A percentile compares a stretch with the other conserved stretches of the same genome.
These are phyloP conservation scores for Celoporthe dispersa DNA, from an alignment of 2,329 filamentous ascomycete genomes.

Conservation along the genomic window DNA sequence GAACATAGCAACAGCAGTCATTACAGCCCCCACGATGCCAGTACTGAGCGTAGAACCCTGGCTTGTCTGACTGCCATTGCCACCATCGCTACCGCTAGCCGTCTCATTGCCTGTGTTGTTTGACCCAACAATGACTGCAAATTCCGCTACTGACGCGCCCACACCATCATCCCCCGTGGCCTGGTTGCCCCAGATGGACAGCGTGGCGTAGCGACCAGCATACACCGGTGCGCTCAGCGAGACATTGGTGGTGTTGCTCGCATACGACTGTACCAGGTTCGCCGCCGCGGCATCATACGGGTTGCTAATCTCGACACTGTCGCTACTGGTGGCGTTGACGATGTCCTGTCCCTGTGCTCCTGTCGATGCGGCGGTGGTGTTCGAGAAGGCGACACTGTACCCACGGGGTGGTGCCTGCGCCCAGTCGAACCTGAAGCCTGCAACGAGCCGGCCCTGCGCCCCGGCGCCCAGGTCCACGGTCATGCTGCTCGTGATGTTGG, in stretches of 20 bases:
- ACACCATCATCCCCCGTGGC: slow-evolving; percentile 20
- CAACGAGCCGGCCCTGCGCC: slow-evolving; percentile 15
- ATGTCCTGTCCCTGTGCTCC: not conserved
- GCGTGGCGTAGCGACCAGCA: slow-evolving; percentile 23
- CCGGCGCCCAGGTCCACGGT: slow-evolving; percentile 24
- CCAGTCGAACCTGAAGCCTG: slow-evolving; percentile 27
- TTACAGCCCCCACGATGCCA: not conserved
- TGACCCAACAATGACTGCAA: slow-evolving; percentile 21
- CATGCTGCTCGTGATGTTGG: slow-evolving; percentile 24
- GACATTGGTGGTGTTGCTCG: slow-evolving; percentile 29
- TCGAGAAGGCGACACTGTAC: slow-evolving; percentile 26
- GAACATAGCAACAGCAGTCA: not conserved
- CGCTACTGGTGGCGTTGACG: slow-evolving; percentile 13
- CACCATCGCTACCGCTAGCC: not conserved
- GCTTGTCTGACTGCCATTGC: not conserved
- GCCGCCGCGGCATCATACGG: slow-evolving; percentile 14
- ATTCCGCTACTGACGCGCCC: slow-evolving; percentile 26
- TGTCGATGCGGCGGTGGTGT: not conserved
- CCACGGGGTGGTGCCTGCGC: slow-evolving; percentile 25
- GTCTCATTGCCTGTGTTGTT: not conserved
- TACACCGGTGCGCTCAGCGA: slow-evolving; percentile 19
- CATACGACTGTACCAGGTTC: slow-evolving; percentile 13
- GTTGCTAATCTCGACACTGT: slow-evolving; percentile 21
- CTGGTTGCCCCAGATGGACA: slow-evolving; percentile 29
- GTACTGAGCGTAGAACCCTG: not conserved